Evolutionary conservation across 139 green algal genomes (phyloP).

Genomic region (Gonium pectorale): DNA sequence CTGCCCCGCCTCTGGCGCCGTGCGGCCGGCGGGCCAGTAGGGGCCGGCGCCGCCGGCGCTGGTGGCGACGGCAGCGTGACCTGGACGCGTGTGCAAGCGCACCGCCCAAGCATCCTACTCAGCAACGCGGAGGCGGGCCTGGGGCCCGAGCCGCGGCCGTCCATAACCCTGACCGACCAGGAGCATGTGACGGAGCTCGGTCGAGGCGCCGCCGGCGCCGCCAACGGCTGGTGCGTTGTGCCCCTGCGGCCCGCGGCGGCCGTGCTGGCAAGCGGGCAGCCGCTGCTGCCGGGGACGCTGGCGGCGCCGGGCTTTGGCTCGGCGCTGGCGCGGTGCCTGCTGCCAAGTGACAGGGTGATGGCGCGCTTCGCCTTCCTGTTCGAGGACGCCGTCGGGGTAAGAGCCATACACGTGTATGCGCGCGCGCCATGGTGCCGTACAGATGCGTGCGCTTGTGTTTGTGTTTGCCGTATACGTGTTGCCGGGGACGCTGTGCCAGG

Average conservation of each 20-base stretch:
- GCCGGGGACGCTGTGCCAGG: no score
- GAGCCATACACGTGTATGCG: neutral
- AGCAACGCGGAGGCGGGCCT: no score
- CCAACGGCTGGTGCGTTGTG: neutral
- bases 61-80: neutral
- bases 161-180: no score
- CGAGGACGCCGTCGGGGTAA: constrained; percentile 4
- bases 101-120: no score
- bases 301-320: neutral
- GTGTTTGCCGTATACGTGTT: neutral
- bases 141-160: no score
- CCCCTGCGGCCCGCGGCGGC: neutral
- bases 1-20: no score
- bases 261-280: neutral
- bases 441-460: neutral
- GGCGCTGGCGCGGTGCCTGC: neutral
- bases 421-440: neutral
- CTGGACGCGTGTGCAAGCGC: no score
- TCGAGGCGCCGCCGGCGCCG: no score
- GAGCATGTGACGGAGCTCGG: no score
- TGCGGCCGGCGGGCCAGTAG: no score
- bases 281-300: neutral
- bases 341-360: neutral
- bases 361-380: constrained; percentile 1
- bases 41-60: no score